Conservation (phyloP, 805 yeast species). For the Cyberlindnera suaveolens region DNA sequence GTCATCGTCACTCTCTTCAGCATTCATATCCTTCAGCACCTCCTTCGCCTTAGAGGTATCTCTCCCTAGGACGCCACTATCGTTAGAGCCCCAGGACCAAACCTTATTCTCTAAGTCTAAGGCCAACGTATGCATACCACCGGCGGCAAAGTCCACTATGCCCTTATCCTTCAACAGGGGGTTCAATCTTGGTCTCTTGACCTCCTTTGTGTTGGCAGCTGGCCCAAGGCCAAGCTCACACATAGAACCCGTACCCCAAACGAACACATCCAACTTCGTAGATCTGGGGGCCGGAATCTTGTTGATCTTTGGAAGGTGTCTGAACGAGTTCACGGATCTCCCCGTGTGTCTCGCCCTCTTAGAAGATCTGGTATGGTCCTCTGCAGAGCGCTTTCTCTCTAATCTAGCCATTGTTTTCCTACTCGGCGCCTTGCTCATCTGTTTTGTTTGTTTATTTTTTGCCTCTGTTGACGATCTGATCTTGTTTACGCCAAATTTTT, state of each 20-base stretch:
- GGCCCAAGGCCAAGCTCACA: slow-evolving; percentile 98
- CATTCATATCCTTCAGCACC: slow-evolving; percentile 62
- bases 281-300: slow-evolving; percentile 19
- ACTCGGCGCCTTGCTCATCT: too few relatives aligned
- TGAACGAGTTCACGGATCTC: slow-evolving; percentile 24
- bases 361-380: slow-evolving; percentile 10
- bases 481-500: too few relatives aligned
- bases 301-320: slow-evolving; percentile 22
- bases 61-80: slow-evolving; percentile 86
- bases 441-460: too few relatives aligned
- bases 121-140: slow-evolving; percentile 93
- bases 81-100: slow-evolving; percentile 99
- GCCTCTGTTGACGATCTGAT: too few relatives aligned
- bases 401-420: slow-evolving; percentile 16
- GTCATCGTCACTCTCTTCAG: slow-evolving; percentile 47
- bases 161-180: slow-evolving; percentile 66
- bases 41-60: slow-evolving; percentile 65
- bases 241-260: slow-evolving; percentile 97
- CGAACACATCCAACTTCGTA: slow-evolving; percentile 63
- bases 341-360: slow-evolving; percentile 24
- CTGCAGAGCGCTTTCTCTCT: slow-evolving; percentile 22
- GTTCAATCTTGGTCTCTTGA: slow-evolving; percentile 91
- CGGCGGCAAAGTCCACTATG: slow-evolving; percentile 83
- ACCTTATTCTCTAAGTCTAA: slow-evolving; percentile 66
- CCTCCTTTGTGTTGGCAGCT: slow-evolving; percentile 82